phyloP scores from a whole-genome alignment of 805 yeast genomes.

The Candida xyloterini region DNA sequence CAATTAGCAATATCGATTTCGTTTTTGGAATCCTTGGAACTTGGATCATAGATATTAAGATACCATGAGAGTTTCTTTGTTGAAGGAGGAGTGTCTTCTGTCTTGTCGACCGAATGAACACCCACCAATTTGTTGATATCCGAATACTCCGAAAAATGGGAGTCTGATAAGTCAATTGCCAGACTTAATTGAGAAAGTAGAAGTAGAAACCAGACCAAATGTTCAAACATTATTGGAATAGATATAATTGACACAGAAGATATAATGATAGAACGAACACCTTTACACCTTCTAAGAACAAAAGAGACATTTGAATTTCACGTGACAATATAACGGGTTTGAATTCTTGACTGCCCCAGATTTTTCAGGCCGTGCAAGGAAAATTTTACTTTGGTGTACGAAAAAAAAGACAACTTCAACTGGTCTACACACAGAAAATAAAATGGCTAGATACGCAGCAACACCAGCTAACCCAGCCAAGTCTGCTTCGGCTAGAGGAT shows the following conservation, averaged over 20 bases:
- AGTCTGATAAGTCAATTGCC: constrained; percentile 28
- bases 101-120: constrained; percentile 38
- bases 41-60: constrained; percentile 63
- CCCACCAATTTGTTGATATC: constrained; percentile 49
- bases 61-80: constrained; percentile 61
- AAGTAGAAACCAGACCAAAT: neutral
- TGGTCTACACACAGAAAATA: constrained; percentile 19
- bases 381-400: constrained; percentile 12
- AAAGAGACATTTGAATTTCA: neutral
- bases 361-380: constrained; percentile 16
- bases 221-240: constrained; percentile 2
- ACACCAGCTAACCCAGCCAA: constrained; percentile 99
- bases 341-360: constrained; percentile 4
- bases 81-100: constrained; percentile 77
- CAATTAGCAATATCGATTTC: constrained; percentile 47
- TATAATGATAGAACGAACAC: neutral
- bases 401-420: constrained; percentile 11
- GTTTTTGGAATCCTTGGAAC: constrained; percentile 32
- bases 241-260: constrained; percentile 1
- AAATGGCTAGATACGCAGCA: constrained; percentile 99
- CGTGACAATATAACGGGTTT: constrained; percentile 7
- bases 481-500: constrained; percentile 99
- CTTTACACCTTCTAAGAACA: no score
- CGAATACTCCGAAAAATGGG: constrained; percentile 35
- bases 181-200: constrained; percentile 2